phyloP scores from a whole-genome alignment of 2,329 filamentous ascomycete genomes.

The Sporothrix pseudoabietina region DNA sequence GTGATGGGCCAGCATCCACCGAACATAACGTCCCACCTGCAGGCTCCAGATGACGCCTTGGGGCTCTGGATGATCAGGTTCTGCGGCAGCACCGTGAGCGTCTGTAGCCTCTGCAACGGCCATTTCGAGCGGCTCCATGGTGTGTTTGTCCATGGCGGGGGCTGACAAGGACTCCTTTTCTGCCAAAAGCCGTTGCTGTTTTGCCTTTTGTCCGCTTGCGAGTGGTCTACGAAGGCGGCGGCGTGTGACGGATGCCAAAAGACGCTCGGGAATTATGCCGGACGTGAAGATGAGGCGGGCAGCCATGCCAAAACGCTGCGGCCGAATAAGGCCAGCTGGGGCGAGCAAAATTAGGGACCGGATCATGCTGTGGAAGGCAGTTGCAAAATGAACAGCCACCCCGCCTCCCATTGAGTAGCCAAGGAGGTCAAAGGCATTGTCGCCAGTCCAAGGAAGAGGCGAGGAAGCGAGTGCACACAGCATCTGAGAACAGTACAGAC shows the following conservation, averaged over 20 bases:
- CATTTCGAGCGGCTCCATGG: constrained; percentile 41
- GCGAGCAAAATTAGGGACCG: constrained; percentile 74
- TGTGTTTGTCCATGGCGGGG: constrained; percentile 21
- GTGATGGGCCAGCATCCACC: constrained; percentile 61
- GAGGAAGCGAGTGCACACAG: constrained; percentile 71
- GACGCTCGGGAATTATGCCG: constrained; percentile 55
- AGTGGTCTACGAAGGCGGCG: constrained; percentile 55
- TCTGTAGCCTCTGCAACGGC: constrained; percentile 48
- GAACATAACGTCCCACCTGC: constrained; percentile 54
- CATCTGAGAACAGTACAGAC: constrained; percentile 72
- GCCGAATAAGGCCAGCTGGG: constrained; percentile 71
- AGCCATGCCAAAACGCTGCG: constrained; percentile 54
- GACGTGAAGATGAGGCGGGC: constrained; percentile 58
- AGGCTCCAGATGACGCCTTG: constrained; percentile 45
- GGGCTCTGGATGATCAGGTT: constrained; percentile 34
- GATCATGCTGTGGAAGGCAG: constrained; percentile 70
- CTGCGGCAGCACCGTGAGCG: constrained; percentile 35
- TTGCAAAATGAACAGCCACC: constrained; percentile 73
- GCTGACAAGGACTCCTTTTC: neutral
- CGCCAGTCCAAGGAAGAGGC: constrained; percentile 66
- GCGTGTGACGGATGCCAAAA: constrained; percentile 54
- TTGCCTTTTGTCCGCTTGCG: constrained; percentile 43
- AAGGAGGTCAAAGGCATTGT: constrained; percentile 62
- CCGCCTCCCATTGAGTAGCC: constrained; percentile 85
- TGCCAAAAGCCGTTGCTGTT: constrained; percentile 11